Evolutionary conservation across 176 grass and related monocot species (phyloP).

Genomic region (Olyra latifolia): DNA sequence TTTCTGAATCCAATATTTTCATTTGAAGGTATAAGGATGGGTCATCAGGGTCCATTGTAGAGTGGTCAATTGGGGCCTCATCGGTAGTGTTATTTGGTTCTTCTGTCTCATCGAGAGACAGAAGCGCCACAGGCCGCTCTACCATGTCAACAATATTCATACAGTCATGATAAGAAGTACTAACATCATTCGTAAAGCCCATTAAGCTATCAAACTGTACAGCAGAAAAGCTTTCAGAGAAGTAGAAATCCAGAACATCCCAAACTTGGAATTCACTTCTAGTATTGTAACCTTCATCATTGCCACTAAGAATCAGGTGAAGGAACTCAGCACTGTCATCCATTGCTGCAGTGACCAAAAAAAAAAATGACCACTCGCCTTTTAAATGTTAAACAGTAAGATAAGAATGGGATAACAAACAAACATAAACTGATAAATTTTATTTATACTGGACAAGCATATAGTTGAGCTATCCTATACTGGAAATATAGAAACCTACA

Average conservation of each 20-base stretch:
- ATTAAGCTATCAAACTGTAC: conserved; percentile 78
- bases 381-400: neutral
- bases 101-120: conserved; percentile 57
- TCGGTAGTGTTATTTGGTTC: conserved; percentile 30
- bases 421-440: conserved; percentile 11
- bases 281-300: conserved; percentile 62
- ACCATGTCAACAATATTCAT: conserved; percentile 65
- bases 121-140: conserved; percentile 62
- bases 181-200: conserved; percentile 74
- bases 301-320: conserved; percentile 68
- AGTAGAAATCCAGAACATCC: conserved; percentile 75
- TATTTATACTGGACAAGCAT: neutral
- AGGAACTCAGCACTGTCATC: conserved; percentile 58
- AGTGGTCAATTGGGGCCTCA: conserved; percentile 25
- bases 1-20: conserved; percentile 54
- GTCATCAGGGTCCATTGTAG: conserved; percentile 52
- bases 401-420: conserved; percentile 7
- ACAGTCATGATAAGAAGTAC: conserved; percentile 49
- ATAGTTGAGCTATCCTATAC: conserved; percentile 14
- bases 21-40: conserved; percentile 74
- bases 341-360: conserved; percentile 48
- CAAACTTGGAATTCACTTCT: conserved; percentile 67
- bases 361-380: conserved; percentile 30
- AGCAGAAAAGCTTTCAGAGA: conserved; percentile 65
- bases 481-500: conserved; percentile 12